Evolutionary conservation across 352 stramenopile genomes (phyloP), one percentile per base, ranked within the genome.

Genomic region (Phytophthora cactorum): DNA sequence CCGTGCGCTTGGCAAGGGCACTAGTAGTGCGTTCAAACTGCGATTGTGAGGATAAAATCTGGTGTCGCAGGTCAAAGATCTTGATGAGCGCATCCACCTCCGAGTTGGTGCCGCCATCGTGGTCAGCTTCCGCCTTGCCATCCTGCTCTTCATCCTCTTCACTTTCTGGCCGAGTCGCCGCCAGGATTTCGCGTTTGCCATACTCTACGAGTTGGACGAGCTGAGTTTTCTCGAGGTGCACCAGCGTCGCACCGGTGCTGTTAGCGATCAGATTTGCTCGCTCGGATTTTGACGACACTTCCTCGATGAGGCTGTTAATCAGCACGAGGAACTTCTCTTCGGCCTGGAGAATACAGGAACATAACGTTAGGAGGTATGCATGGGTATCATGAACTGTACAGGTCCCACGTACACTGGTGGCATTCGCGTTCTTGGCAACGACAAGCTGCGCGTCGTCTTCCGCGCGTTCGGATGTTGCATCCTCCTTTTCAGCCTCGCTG

Each of bases 1-100:
- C 82, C 0, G 83, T 86, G n/a, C 79, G 76, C 53, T 77, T 82
- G 1, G 78, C 58, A 2, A 93, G 65, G 7, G 78, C 63, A 31
- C 46, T 68, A 0, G 79, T 86, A 5, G 85, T 93, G 34, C 76
- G 81, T 62, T 91, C 68, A 53, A 91, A 90, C 41, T 92, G 83
- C 11, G 75, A 69, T 49, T 89, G 75, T 1, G 83, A 90, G 2
- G 84, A 88, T 36, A 93, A 62, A 52, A 93, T 88, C 36, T 91
- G 76, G 51, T 93, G 85, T 3, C 85, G 83, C 45, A 93, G 66
- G 39, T 93, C 84, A 46, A 92, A 90, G 29, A 93, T 86, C 52
- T 75, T 78, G 11, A 92, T 81, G 2, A 93, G 55, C 41, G 81
- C 83, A 28, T 90, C 85, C 15, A 92, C 77, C 62, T 87, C 85